Base-by-base conservation (phyloP, 2,329 filamentous ascomycete genomes). In the Colletotrichum sp. region DNA sequence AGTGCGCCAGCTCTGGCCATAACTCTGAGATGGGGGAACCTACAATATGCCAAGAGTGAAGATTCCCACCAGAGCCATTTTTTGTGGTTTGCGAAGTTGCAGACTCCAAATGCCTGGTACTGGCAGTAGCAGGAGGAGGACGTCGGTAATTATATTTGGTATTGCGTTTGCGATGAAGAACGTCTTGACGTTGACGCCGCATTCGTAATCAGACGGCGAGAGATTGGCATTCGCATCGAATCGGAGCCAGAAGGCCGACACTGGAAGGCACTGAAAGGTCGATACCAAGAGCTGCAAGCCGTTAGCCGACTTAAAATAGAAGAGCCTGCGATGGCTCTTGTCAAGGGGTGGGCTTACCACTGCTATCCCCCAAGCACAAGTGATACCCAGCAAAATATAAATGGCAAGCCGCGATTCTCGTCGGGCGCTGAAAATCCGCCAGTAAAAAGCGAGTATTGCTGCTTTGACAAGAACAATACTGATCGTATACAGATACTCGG, bases 101-200 rank as follows among this genome's bases (percentile, higher is more conserved):
- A 84, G 72, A 18, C 69, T 78, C 64, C 78, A 82, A 15, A 84
- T 77, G 28, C 81, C 79, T 4, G 81, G 81, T 2, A 82, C 71
- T 3, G 83, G 83, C 2, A 84, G 69, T 2, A 76, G 21, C 16
- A 84, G 77, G 21, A 83, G 80, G 12, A 81, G 21, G 2, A 80
- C 57, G 32, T 84, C 81, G 4, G 80, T 81, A 5, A 80, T 71
- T 21, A 83, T 80, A 55, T 80, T 81, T 2, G 81, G 79, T 10
- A 82, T 78, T 4, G 80, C 78, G 62, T 82, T 83, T 3, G 77
- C 78, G 60, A 80, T 80, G 63, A 83, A 82, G 70, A 82, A 81
- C 5, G 77, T 77, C 30, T 57, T 77, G 7, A 77, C 52, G 13
- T 79, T 63, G 7, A 82, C 74, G 63, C 64, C 60, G 21, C 79